Percentiles rank a stretch among this genome's conserved stretches.
Evolutionary conservation across 2,329 filamentous ascomycete genomes (phyloP).

Genomic region (Sporothrix variecibatus): DNA sequence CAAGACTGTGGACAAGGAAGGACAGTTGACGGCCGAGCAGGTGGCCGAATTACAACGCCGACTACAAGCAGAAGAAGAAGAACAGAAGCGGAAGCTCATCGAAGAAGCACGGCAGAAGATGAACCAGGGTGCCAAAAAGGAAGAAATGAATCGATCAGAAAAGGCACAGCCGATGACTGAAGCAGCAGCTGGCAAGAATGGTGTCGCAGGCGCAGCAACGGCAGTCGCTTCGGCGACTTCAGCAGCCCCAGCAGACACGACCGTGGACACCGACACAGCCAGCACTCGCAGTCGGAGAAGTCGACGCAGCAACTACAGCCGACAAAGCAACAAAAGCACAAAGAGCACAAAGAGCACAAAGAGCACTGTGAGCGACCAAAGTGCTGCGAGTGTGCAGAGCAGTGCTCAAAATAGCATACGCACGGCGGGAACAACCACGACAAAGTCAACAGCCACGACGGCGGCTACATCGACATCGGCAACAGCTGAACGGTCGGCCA

Average conservation of each 20-base stretch:
- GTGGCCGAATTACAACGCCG: slow-evolving; percentile 17
- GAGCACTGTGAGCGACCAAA: not conserved
- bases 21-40: slow-evolving; percentile 16
- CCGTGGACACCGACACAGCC: not conserved
- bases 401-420: not conserved
- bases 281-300: not conserved
- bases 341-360: not conserved
- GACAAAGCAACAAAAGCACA: slow-evolving; percentile 8
- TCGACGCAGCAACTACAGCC: slow-evolving; percentile 18
- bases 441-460: not conserved
- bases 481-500: not conserved
- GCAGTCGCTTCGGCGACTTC: not conserved
- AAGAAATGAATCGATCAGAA: not conserved
- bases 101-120: not conserved
- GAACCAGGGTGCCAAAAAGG: not conserved
- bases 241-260: not conserved
- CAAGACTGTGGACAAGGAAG: not conserved
- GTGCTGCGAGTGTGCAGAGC: not conserved
- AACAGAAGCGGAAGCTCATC: not conserved
- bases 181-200: not conserved
- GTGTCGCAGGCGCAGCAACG: not conserved
- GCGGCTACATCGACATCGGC: not conserved
- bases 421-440: not conserved
- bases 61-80: slow-evolving; percentile 4
- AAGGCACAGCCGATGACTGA: not conserved